Evolutionary conservation across 1,284 basidiomycete species (phyloP), one percentile per base, ranked within the genome.

Genomic region (Flammula alnicola): DNA sequence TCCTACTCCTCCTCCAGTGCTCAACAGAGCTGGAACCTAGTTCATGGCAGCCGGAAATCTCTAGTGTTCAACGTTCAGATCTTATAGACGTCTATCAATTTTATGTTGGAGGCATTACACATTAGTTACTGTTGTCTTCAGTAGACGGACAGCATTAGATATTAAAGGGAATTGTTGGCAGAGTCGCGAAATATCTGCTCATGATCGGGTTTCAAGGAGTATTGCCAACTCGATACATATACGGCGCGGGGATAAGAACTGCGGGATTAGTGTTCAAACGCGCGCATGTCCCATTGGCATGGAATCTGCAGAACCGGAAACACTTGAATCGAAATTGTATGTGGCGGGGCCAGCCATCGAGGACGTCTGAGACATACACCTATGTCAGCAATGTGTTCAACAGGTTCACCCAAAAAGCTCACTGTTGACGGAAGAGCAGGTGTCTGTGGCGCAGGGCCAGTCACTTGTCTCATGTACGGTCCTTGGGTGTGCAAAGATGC

Each of bases 381-480:
- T n/a, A n/a, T n/a, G n/a, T n/a, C n/a, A n/a, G 27, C 12, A 17
- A 22, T 17, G 12, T 29, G 9, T 10, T 32, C 17, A 41, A 20
- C 2, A 31, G n/a, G 10, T 10, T 8, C 14, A 16, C 27, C 3
- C 16, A 14, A 17, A 31, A 32, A 14, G 8, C 49, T 50, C 22
- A 54, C 52, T 16, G 52, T 37, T 33, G 47, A 59, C 19, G 45
- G 48, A 35, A 41, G 33, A 23, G 38, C 36, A 17, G 51, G 43
- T 7, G 27, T 41, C 20, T 38, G 44, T 19, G 29, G 23, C 6
- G 40, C 17, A 5, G 31, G 14, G 16, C n/a, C n/a, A n/a, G 22
- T 16, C 10, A 38, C 41, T 37, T 60, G 54, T 25, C 41, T 52
- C 55, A 57, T 60, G 30, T 57, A 60, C 30, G 54, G 58, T 8